Percentiles rank a stretch among this genome's conserved stretches.
These are phyloP conservation scores for Boletellus emodensis DNA, from an alignment of 768 basidiomycete species.

Conservation along the genomic window DNA sequence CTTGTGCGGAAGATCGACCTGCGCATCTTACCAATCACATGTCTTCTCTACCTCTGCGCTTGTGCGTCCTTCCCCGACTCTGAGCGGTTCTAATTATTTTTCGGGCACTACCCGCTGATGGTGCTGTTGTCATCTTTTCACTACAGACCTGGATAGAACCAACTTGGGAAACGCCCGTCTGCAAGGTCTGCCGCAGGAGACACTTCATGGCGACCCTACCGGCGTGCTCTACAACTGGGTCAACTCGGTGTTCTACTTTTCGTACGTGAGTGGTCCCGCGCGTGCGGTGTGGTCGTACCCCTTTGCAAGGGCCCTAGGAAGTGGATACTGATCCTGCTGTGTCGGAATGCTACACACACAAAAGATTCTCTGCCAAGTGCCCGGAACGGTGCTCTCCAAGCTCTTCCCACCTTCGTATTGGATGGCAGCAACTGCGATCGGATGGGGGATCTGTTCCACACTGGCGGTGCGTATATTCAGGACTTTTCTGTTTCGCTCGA, in stretches of 20 bases:
- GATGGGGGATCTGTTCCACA: slow-evolving; percentile 75
- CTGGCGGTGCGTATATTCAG: slow-evolving; percentile 48
- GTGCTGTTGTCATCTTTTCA: too few species aligned
- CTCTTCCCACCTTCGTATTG: slow-evolving; percentile 64
- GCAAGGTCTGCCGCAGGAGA: slow-evolving; percentile 66
- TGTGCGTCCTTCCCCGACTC: slow-evolving; percentile 43
- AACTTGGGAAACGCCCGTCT: slow-evolving; percentile 79
- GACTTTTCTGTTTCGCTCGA: too few species aligned
- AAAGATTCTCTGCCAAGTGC: slow-evolving; percentile 67
- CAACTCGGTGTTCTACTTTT: slow-evolving; percentile 73
- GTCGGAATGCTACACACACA: neutral
- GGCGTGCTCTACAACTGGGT: slow-evolving; percentile 71
- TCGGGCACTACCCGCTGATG: too few species aligned
- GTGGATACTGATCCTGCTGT: neutral
- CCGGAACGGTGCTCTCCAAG: slow-evolving; percentile 62
- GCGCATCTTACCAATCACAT: slow-evolving; percentile 48
- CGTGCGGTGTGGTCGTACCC: too few species aligned
- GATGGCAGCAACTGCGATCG: slow-evolving; percentile 61
- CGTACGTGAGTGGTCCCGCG: slow-evolving; percentile 50
- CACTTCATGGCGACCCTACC: slow-evolving; percentile 61
- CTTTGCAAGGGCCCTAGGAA: too few species aligned
- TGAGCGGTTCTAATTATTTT: neutral
- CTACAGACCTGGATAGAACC: slow-evolving; percentile 58
- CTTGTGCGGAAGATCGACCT: slow-evolving; percentile 38
- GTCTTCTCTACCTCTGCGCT: slow-evolving; percentile 70